Evolutionary conservation across 163 green algal genomes (phyloP), one percentile per base, ranked within the genome.

Genomic region (Coccomyxa subellipsoidea): DNA sequence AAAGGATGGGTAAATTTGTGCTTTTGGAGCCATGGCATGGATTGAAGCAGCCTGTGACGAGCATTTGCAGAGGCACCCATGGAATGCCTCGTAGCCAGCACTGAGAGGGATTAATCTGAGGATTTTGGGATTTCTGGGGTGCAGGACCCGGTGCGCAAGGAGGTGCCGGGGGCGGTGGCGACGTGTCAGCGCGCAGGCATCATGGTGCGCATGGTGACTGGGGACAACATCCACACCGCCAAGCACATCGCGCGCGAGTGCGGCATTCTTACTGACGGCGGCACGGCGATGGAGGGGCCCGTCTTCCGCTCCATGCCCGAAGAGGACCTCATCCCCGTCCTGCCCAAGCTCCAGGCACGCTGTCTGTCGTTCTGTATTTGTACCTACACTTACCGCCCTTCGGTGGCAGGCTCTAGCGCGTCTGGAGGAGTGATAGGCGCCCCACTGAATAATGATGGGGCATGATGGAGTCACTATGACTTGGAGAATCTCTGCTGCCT

Each of bases 171-270:
- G 32, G 94, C 95, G 5, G 94, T 98, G 53, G 38, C 78, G n/a
- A 90, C 84, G 18, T 98, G 96, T 91, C 92, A 98, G 85, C 80
- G 85, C 0, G 95, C 96, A 0, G 96, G 96, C 80, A 98, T 99
- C 88, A 80, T 80, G 0, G 96, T 99, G 82, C 95, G 96, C 86
- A 99, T 99, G 96, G 95, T 99, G 18, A 99, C 96, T 4, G 93
- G 96, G 15, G 96, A 99, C 91, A 99, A 99, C 92, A 93, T 97
- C 53, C 87, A 97, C 86, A 99, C 96, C 10, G 96, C 96, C 27
- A 86, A 91, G 69, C 93, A 98, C 89, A 99, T 99, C 38, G 96
- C 97, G 4, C 89, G 90, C 34, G 96, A 99, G 89, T 98, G 95
- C 87, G 94, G 94, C 87, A 98, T 99, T 81, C 87, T 98, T 21